These are phyloP conservation scores for Iodosphaeria phyllophila DNA, from an alignment of 2,329 filamentous ascomycete species.

Conservation along the genomic window DNA sequence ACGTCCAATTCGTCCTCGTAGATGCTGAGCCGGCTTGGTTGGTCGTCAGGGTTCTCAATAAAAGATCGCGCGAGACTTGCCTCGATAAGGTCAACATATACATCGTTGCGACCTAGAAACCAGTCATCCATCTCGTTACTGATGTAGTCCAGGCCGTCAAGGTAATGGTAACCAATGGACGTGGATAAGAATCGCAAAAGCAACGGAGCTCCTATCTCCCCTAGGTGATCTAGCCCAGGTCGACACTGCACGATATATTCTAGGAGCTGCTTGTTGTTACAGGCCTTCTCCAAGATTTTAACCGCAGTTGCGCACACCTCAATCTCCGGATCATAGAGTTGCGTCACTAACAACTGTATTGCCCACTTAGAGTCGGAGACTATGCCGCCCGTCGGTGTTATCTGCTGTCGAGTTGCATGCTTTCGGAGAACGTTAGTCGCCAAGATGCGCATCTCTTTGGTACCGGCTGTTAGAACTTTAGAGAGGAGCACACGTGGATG, in stretches of 20 bases:
- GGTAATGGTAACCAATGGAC: slow-evolving; percentile 91
- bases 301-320: slow-evolving; percentile 93
- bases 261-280: slow-evolving; percentile 75
- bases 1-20: slow-evolving; percentile 37
- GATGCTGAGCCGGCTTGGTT: slow-evolving; percentile 35
- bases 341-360: slow-evolving; percentile 89
- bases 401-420: slow-evolving; percentile 47
- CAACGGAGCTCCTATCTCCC: slow-evolving; percentile 88
- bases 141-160: slow-evolving; percentile 94
- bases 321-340: slow-evolving; percentile 92
- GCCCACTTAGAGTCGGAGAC: slow-evolving; percentile 77
- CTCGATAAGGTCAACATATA: slow-evolving; percentile 87
- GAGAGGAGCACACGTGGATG: slow-evolving; percentile 85
- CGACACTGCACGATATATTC: slow-evolving; percentile 96
- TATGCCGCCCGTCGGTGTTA: slow-evolving; percentile 18
- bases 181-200: slow-evolving; percentile 86
- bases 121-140: slow-evolving; percentile 99
- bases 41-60: slow-evolving; percentile 41
- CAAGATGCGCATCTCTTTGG: slow-evolving; percentile 80
- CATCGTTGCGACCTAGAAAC: slow-evolving; percentile 92
- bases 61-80: slow-evolving; percentile 85
- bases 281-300: slow-evolving; percentile 93
- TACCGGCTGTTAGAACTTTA: slow-evolving; percentile 80
- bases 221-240: slow-evolving; percentile 83
- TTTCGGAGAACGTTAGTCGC: slow-evolving; percentile 74